These are phyloP conservation scores for Psilocybe tampanensis DNA, from an alignment of 768 basidiomycete genomes.

Conservation along the genomic window DNA sequence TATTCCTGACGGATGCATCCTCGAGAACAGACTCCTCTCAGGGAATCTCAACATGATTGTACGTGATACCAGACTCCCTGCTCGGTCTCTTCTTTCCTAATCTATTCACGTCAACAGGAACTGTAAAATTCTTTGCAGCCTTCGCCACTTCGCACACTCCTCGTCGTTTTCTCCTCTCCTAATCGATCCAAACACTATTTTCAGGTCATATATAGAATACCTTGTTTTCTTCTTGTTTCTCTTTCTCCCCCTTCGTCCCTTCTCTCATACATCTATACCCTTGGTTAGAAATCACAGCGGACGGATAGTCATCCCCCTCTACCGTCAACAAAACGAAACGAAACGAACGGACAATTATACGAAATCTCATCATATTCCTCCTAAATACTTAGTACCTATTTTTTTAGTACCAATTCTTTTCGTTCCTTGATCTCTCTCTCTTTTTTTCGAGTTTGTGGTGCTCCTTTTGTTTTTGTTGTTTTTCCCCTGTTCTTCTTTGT, in stretches of 20 bases:
- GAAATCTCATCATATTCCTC: no score
- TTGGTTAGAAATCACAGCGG: not conserved
- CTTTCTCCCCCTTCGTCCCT: not conserved
- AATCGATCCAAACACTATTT: not conserved
- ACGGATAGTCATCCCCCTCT: not conserved
- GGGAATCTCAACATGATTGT: constrained; percentile 87
- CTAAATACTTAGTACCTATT: no score
- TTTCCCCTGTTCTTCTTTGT: no score
- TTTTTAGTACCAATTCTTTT: no score
- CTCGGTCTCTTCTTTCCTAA: not conserved
- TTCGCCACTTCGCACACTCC: not conserved
- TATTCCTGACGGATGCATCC: constrained; percentile 79
- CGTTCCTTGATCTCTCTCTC: no score
- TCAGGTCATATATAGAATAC: not conserved
- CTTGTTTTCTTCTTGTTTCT: not conserved
- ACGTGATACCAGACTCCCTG: constrained; percentile 18
- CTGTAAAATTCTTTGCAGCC: constrained; percentile 14
- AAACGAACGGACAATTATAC: no score
- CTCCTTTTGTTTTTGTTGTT: no score
- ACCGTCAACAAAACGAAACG: not conserved
- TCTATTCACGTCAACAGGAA: constrained; percentile 4
- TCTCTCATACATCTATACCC: not conserved
- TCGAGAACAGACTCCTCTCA: constrained; percentile 80
- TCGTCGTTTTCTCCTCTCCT: not conserved
- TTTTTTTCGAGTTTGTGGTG: no score